Conservation (phyloP, 2,329 filamentous ascomycete genomes). For the Gaeumannomyces tritici region DNA sequence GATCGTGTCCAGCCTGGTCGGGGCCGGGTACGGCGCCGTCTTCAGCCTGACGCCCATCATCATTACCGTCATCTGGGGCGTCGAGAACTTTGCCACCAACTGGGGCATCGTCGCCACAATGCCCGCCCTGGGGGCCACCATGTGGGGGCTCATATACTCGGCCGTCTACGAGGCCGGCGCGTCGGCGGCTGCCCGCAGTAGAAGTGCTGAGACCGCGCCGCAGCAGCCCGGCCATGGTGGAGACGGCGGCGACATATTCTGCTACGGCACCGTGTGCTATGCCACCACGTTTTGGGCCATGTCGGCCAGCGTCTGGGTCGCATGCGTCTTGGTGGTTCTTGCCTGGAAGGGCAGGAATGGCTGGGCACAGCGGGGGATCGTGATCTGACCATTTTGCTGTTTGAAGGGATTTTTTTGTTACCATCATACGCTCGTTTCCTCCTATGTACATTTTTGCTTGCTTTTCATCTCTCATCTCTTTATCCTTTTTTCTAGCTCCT, state of each 20-base stretch:
- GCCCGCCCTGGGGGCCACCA: slow-evolving; percentile 75
- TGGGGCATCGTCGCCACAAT: slow-evolving; percentile 94
- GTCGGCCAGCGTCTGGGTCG: slow-evolving; percentile 68
- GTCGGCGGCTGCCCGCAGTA: not conserved
- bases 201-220: not conserved
- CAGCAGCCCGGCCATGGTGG: slow-evolving; percentile 27
- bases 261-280: slow-evolving; percentile 77
- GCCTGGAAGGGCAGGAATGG: slow-evolving; percentile 73
- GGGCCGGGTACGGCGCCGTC: slow-evolving; percentile 84
- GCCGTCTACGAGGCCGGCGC: slow-evolving; percentile 61
- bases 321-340: slow-evolving; percentile 60
- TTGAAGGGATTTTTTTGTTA: not conserved
- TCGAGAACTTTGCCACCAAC: slow-evolving; percentile 97
- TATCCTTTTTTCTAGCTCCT: not conserved
- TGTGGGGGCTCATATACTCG: slow-evolving; percentile 89
- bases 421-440: not conserved
- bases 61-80: slow-evolving; percentile 94
- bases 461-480: too few relatives aligned
- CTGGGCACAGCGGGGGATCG: slow-evolving; percentile 69
- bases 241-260: slow-evolving; percentile 46
- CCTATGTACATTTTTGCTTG: too few relatives aligned
- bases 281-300: slow-evolving; percentile 78
- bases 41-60: slow-evolving; percentile 88
- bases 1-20: slow-evolving; percentile 73
- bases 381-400: slow-evolving; percentile 32